Percentiles rank a stretch among this genome's conserved stretches.
Conservation (phyloP, 1,284 basidiomycete genomes). For the Fomes fomentarius region DNA sequence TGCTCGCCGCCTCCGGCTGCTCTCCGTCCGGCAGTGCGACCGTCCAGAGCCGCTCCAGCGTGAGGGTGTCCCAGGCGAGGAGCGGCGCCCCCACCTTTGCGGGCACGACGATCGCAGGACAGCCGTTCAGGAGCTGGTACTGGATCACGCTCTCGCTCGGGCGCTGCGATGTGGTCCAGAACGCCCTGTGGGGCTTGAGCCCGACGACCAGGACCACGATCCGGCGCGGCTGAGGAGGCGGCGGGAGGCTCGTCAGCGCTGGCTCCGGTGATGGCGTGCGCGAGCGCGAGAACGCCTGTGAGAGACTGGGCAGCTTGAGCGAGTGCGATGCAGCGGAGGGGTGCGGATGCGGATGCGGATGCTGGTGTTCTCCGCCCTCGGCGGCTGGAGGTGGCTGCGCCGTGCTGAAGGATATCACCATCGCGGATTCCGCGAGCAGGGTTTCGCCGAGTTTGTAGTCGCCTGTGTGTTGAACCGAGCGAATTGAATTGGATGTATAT, state of each 20-base stretch:
- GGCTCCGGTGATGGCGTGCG: conserved; percentile 56
- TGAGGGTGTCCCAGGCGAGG: conserved; percentile 63
- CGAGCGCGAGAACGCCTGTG: conserved; percentile 48
- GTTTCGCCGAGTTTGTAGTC: conserved; percentile 65
- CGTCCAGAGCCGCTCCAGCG: conserved; percentile 60
- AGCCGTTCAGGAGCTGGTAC: conserved; percentile 64
- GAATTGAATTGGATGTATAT: too few relatives aligned
- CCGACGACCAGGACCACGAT: conserved; percentile 59
- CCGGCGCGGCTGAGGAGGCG: conserved; percentile 50
- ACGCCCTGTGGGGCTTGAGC: conserved; percentile 58
- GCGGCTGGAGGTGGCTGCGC: conserved; percentile 30
- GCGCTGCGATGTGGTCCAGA: conserved; percentile 62
- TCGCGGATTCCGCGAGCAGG: conserved; percentile 56
- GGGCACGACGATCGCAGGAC: conserved; percentile 61
- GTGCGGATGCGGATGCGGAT: neutral
- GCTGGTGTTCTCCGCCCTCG: conserved; percentile 6
- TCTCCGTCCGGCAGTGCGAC: conserved; percentile 44
- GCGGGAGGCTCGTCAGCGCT: conserved; percentile 43
- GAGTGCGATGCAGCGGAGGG: conserved; percentile 5
- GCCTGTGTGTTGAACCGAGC: conserved; percentile 37
- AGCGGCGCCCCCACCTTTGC: conserved; percentile 62
- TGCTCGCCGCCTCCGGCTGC: conserved; percentile 33
- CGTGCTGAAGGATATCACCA: conserved; percentile 51
- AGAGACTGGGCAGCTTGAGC: conserved; percentile 32
- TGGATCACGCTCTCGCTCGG: conserved; percentile 65